Evolutionary conservation across 1,284 basidiomycete genomes (phyloP).

Genomic region (Cronartium quercuum): DNA sequence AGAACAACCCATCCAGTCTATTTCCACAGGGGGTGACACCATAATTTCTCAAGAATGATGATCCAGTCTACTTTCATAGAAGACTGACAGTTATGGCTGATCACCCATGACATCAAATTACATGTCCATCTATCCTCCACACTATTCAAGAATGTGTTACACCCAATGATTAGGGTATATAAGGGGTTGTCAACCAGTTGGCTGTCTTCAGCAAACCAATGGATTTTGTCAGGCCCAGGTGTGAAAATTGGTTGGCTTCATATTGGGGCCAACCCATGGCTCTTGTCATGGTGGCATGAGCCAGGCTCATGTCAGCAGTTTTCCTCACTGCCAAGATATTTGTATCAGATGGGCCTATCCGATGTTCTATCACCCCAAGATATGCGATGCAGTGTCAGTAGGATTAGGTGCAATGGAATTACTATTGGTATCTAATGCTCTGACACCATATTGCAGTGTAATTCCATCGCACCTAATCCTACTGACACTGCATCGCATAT

Average conservation of each 20-base stretch:
- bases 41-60: background rate
- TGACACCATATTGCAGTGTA: no score
- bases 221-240: background rate
- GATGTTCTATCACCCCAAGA: no score
- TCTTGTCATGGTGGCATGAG: no score
- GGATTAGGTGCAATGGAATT: no score
- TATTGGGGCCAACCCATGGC: background rate
- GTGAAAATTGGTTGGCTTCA: background rate
- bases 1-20: background rate
- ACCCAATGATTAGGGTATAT: background rate
- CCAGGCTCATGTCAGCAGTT: background rate
- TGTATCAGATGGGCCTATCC: no score
- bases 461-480: no score
- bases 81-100: background rate
- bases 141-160: background rate
- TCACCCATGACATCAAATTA: background rate
- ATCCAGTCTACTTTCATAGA: background rate
- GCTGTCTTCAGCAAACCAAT: background rate
- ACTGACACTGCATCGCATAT: no score
- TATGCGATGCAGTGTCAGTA: no score
- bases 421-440: no score
- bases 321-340: no score
- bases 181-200: background rate
- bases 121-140: background rate
- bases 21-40: no score